phyloP scores from a whole-genome alignment of 345 rosid species.

The Firmiana major region DNA sequence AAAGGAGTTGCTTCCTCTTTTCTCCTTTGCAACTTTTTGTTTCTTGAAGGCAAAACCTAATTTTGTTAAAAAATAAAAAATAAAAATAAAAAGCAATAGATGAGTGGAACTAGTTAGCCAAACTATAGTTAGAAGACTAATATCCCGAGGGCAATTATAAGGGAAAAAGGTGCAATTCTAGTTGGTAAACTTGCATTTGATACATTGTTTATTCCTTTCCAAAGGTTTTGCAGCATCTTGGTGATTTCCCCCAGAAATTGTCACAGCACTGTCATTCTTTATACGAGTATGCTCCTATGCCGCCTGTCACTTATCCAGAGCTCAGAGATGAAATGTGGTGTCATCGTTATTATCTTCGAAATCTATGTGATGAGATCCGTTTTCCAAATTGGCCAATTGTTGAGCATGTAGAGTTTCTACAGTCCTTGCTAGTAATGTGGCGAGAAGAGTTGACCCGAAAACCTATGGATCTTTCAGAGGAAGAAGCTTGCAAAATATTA shows the following conservation, averaged over 20 bases:
- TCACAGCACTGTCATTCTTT: conserved; percentile 95
- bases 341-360: conserved; percentile 92
- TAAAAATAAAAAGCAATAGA: not conserved
- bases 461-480: conserved; percentile 99
- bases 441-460: conserved; percentile 96
- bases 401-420: conserved; percentile 97
- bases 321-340: conserved; percentile 99
- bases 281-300: conserved; percentile 98
- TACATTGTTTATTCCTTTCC: conserved; percentile 16
- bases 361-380: conserved; percentile 88
- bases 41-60: not conserved
- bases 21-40: not conserved
- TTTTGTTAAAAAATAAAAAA: not conserved
- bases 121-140: not conserved
- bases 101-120: not conserved
- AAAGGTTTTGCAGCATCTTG: conserved; percentile 99
- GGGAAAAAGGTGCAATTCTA: not conserved
- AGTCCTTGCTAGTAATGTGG: conserved; percentile 97
- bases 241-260: conserved; percentile 95
- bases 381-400: conserved; percentile 98
- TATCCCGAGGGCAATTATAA: not conserved
- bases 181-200: conserved; percentile 9
- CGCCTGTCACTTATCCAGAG: conserved; percentile 98
- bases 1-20: not conserved
- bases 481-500: conserved; percentile 90